Percentiles rank a stretch among this genome's conserved stretches.
Conservation (phyloP, 2,329 filamentous ascomycete genomes). For the Ophiostoma sp. region DNA sequence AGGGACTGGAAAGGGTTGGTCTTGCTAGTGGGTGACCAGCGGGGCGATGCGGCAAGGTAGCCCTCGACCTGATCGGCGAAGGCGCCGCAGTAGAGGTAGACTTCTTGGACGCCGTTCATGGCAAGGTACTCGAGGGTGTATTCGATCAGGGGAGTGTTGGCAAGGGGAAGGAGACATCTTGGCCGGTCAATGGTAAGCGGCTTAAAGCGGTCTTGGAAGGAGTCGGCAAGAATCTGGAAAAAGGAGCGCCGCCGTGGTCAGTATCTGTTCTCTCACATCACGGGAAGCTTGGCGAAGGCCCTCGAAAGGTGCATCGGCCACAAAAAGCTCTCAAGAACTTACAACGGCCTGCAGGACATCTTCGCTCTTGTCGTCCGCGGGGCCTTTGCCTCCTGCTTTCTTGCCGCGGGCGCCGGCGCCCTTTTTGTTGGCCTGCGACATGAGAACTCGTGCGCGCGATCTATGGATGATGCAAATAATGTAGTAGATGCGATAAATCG, state of each 20-base stretch:
- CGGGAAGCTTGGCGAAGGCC: background rate
- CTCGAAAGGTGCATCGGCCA: background rate
- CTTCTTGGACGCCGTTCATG: conserved; percentile 90
- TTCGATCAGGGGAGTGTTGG: conserved; percentile 92
- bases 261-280: background rate
- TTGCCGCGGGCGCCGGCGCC: conserved; percentile 39
- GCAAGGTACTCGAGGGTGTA: conserved; percentile 96
- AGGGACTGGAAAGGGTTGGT: conserved; percentile 71
- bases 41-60: conserved; percentile 74
- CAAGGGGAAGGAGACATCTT: conserved; percentile 87
- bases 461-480: background rate
- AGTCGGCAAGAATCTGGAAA: conserved; percentile 79
- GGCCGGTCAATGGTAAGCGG: conserved; percentile 88
- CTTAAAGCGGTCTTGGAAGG: conserved; percentile 87
- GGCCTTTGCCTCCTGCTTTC: conserved; percentile 55
- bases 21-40: conserved; percentile 62
- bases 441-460: conserved; percentile 30
- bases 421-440: conserved; percentile 42
- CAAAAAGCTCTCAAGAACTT: conserved; percentile 37
- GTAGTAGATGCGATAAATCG: background rate
- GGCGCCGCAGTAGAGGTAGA: conserved; percentile 87
- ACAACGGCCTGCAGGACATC: conserved; percentile 60
- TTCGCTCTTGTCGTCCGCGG: conserved; percentile 56
- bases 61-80: conserved; percentile 84
- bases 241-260: conserved; percentile 30